phyloP scores from a whole-genome alignment of 2,329 filamentous ascomycete species.

The Beauveria bassiana region DNA sequence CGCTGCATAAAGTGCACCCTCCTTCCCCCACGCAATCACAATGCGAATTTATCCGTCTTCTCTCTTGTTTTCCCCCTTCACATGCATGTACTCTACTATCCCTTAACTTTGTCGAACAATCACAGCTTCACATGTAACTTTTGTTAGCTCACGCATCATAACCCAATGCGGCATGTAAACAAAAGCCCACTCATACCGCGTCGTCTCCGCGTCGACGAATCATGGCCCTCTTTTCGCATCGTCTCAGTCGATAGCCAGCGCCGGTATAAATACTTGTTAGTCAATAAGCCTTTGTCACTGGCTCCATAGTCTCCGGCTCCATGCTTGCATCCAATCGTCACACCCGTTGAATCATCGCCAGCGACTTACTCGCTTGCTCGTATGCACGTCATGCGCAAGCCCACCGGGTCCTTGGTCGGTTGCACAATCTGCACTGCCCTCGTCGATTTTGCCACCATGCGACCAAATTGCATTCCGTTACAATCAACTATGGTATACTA shows the following conservation, averaged over 20 bases:
- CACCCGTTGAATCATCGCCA: not conserved
- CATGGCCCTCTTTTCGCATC: not conserved
- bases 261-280: not conserved
- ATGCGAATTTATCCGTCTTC: not conserved
- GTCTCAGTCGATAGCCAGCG: not conserved
- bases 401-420: not conserved
- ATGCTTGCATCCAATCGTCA: not conserved
- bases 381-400: slow-evolving; percentile 1
- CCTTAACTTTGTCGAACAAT: not conserved
- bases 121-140: not conserved
- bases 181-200: slow-evolving; percentile 9
- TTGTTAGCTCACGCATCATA: slow-evolving; percentile 6
- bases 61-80: not conserved
- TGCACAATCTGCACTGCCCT: not conserved
- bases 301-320: not conserved
- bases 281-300: not conserved
- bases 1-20: not conserved
- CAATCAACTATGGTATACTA: not conserved
- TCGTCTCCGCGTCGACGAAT: slow-evolving; percentile 8
- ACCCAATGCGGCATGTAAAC: slow-evolving; percentile 9
- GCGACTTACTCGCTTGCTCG: not conserved
- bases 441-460: not conserved
- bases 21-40: not conserved
- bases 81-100: not conserved
- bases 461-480: not conserved